A percentile compares a stretch with the other conserved stretches of the same genome.
Evolutionary conservation across 306 rosid species (phyloP).

Genomic region (Psophocarpus tetragonolobus): DNA sequence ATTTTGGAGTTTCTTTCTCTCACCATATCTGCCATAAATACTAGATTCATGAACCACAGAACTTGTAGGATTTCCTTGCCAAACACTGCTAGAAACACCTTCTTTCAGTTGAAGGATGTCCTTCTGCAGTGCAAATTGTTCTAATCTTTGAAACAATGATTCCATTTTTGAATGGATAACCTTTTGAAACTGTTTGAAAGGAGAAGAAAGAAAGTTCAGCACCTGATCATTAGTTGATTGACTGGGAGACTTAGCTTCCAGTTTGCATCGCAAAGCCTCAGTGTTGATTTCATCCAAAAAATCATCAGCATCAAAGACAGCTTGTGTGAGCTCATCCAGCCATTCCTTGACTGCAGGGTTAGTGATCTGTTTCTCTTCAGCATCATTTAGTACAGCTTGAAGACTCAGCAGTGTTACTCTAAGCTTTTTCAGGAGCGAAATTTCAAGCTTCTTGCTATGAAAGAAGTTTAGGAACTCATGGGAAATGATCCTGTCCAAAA

Average conservation of each 20-base stretch:
- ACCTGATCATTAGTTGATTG: background rate
- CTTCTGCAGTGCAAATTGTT: background rate
- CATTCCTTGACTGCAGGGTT: background rate
- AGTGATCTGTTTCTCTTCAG: conserved; percentile 24
- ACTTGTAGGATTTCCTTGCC: conserved; percentile 30
- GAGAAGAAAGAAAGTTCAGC: background rate
- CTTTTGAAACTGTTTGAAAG: background rate
- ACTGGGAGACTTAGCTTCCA: background rate
- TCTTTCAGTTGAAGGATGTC: conserved; percentile 6
- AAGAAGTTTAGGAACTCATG: background rate
- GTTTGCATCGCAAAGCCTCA: conserved; percentile 6
- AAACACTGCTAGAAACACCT: conserved; percentile 3
- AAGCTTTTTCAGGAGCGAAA: background rate
- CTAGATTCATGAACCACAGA: conserved; percentile 2
- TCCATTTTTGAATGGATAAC: background rate
- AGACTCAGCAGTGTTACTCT: background rate
- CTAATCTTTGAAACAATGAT: conserved; percentile 10
- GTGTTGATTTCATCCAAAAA: background rate
- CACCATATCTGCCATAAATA: conserved; percentile 23
- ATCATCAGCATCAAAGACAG: background rate
- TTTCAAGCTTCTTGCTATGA: background rate
- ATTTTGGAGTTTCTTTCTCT: background rate
- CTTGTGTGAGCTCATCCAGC: background rate
- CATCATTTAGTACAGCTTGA: conserved; percentile 30
- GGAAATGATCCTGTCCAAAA: background rate